Base-by-base conservation (phyloP, 192 early-diverging fungal species). In the Jimgerdemannia flammicorona region DNA sequence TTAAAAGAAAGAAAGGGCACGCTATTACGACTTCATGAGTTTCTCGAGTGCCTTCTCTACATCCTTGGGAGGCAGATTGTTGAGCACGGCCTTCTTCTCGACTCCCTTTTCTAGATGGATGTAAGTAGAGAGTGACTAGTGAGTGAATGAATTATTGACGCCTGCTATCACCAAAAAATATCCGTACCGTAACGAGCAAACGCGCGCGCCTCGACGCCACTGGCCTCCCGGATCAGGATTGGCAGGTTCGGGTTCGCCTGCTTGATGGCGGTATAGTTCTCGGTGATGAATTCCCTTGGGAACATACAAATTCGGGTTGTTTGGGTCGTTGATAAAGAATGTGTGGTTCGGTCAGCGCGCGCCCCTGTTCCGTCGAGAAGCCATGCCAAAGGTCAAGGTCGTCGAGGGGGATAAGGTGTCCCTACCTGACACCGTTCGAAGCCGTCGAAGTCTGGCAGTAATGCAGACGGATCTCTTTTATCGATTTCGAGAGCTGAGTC, bases 391-490 rank as follows among this genome's bases (percentile, higher is more conserved):
- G 64, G 63, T 44, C 29, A 69, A 66, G 44, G n/a, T 43, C 39
- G 66, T 66, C 54, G 6, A 68, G 40, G 71, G 7, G 43, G 49
- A 11, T 14, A 14, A 59, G 8, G n/a, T 64, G 68, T 67, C 17
- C 77, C 71, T 88, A 95, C 95, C 94, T 89, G 69, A 93, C 78
- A 66, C 95, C 95, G 66, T 87, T 88, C 84, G 93, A 95, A 64
- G 90, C 89, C 65, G 91, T 80, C 43, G 87, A 89, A 18, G 85
- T 91, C 84, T 94, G 96, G 83, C 91, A 94, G 82, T 93, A 88
- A 85, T 98, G 96, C 64, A 98, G 88, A 70, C 96, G 93, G 18
- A 98, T 87, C 83, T 98, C 96, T 81, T 94, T 93, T 44, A 98
- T 85, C 78, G 83, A 83, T 78, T 91, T 90, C 65, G 88, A 79